Percentiles rank a stretch among this genome's conserved stretches.
phyloP scores from a whole-genome alignment of 306 rosid species.

The Albizia julibrissin region DNA sequence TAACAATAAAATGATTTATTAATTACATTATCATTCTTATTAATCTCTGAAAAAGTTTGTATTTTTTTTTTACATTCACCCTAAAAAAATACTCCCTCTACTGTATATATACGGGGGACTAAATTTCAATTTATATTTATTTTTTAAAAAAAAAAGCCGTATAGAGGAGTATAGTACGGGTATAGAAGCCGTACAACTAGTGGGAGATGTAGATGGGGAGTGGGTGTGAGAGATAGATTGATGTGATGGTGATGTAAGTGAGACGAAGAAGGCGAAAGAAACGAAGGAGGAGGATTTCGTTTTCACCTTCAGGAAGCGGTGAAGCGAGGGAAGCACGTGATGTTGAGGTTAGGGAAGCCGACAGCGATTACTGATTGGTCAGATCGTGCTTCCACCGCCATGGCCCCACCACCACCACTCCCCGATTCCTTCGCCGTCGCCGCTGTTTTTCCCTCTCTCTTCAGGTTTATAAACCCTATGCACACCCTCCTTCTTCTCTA shows the following conservation, averaged over 20 bases:
- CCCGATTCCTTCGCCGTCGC: constrained; percentile 27
- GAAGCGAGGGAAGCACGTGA: constrained; percentile 24
- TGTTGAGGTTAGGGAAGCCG: constrained; percentile 42
- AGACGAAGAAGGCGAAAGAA: neutral
- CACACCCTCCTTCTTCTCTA: neutral
- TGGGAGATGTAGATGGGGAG: neutral
- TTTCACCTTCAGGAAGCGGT: neutral
- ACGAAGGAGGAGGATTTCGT: neutral
- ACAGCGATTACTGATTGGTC: constrained; percentile 37
- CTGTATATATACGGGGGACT: too few relatives aligned
- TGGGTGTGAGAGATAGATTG: neutral
- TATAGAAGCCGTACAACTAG: neutral
- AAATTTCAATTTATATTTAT: too few relatives aligned
- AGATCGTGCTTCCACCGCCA: constrained; percentile 35
- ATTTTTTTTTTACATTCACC: too few relatives aligned
- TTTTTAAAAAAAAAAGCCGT: neutral
- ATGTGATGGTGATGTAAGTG: neutral
- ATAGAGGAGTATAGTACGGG: neutral
- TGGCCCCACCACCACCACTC: neutral
- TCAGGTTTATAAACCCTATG: neutral
- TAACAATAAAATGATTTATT: too few relatives aligned
- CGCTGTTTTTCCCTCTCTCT: neutral
- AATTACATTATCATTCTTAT: too few relatives aligned
- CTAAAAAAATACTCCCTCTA: too few relatives aligned
- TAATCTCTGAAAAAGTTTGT: too few relatives aligned